Conservation (phyloP, 257 asterid species). For the Plantago elongata region DNA sequence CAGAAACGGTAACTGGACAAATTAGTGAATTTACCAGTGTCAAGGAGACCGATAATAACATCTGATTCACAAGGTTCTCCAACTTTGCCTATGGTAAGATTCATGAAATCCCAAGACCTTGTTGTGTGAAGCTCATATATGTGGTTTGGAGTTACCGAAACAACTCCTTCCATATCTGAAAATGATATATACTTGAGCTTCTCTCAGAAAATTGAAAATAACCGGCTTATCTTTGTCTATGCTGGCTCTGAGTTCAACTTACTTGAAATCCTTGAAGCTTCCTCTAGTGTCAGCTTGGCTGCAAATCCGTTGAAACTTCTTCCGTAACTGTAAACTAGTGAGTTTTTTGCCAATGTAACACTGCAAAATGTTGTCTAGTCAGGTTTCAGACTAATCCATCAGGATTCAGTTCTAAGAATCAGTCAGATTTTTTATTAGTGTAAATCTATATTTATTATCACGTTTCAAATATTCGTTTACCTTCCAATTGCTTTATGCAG, state of each 20-base stretch:
- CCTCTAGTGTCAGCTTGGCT: constrained; percentile 46
- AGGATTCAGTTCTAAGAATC: neutral
- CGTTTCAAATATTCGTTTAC: constrained; percentile 2
- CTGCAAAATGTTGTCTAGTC: constrained; percentile 25
- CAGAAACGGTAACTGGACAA: neutral
- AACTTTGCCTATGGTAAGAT: constrained; percentile 12
- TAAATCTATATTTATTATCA: too few species aligned
- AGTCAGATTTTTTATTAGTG: neutral
- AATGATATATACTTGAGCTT: neutral
- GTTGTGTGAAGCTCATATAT: constrained; percentile 25
- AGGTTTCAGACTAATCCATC: neutral
- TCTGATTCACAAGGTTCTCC: constrained; percentile 22
- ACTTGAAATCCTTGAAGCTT: constrained; percentile 36
- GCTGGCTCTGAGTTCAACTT: neutral
- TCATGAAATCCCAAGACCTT: constrained; percentile 32
- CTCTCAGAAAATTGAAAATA: neutral
- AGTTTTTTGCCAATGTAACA: constrained; percentile 30
- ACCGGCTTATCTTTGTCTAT: neutral
- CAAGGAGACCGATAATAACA: constrained; percentile 26
- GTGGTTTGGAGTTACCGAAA: constrained; percentile 35
- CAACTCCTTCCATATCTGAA: constrained; percentile 43
- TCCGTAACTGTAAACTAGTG: constrained; percentile 41
- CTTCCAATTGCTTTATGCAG: constrained; percentile 38
- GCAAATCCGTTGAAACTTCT: constrained; percentile 63
- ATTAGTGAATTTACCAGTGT: constrained; percentile 14